Base-by-base conservation (phyloP, 257 asterid species). In the Solanum clarkiae region DNA sequence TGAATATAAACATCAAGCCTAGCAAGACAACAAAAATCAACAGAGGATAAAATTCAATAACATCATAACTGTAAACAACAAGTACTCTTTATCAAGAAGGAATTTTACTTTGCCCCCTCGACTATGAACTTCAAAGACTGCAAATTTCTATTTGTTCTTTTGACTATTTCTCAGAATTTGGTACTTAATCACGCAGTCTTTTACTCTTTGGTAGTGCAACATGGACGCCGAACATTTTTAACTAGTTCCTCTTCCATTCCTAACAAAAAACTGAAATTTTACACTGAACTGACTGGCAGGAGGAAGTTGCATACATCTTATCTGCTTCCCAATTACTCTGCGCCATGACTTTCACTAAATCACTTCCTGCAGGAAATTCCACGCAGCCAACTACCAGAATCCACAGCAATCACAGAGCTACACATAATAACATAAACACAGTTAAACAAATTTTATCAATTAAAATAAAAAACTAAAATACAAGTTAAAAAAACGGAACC, bases 1-100 rank as follows among this genome's bases (percentile, higher is more conserved):
- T 95, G 99, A 91, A 97, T 97, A 92, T 97, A 97, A 85, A 97
- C 99, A 90, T 97, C 99, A 87, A 97, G 99, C 99, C 99, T 97
- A 93, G 57, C 68, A 88, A 86, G 71, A 68, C 60, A 47, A 84
- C 14, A 47, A 84, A 68, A 5, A 17, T 40, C 20, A 74, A 24
- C 62, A 70, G 24, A 2, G 5, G 56, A 32, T 5, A 69, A 51
- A 42, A 40, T 29, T 60, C 29, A n/a, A 77, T 47, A 53, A 71
- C n/a, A 26, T 20, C 47, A 65, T 42, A 32, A 32, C 36, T 79
- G 18, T 53, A 12, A 29, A 53, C 49, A 53, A 70, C 66, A 4
- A 26, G 49, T 17, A 29, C 65, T 79, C 17, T 53, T 53, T 26
- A 79, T 51, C 15, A n/a, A 16, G 8, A 17, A 42, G 29, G 32